Percentiles rank a stretch among this genome's conserved stretches.
Evolutionary conservation across 208 protist species (phyloP).

Genomic region (Vickermania ingenoplastis): DNA sequence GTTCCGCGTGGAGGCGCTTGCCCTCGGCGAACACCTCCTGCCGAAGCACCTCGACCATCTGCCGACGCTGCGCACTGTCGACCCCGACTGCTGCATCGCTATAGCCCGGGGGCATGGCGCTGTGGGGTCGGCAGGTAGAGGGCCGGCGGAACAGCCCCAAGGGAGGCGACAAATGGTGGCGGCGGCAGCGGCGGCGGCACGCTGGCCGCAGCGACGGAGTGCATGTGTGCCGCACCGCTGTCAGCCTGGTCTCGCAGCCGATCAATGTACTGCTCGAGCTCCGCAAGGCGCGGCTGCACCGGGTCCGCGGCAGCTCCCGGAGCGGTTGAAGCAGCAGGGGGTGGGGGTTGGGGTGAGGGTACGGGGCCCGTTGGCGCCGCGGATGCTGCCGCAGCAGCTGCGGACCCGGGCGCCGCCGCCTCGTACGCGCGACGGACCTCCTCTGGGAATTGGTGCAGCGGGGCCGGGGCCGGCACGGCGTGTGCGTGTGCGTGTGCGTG

Average conservation of each 20-base stretch:
- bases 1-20: slow-evolving; percentile 28
- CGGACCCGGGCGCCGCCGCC: neutral
- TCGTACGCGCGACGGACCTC: slow-evolving; percentile 12
- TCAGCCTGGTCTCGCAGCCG: slow-evolving; percentile 15
- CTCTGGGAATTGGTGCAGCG: slow-evolving; percentile 3
- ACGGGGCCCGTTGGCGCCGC: neutral
- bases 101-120: neutral
- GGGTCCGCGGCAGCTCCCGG: slow-evolving; percentile 2
- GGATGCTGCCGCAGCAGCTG: neutral
- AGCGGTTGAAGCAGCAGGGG: neutral
- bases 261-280: slow-evolving; percentile 26
- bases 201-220: neutral
- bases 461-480: neutral
- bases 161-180: neutral
- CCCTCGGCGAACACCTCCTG: slow-evolving; percentile 44
- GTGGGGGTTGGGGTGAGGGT: slow-evolving; percentile 9
- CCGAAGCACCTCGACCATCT: slow-evolving; percentile 29
- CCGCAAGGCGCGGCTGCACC: slow-evolving; percentile 11
- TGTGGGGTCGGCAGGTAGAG: neutral
- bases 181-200: neutral
- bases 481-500: neutral
- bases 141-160: neutral
- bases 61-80: neutral
- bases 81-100: neutral
- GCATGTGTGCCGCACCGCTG: slow-evolving; percentile 9